Conservation (phyloP, 1,284 basidiomycete species). For the Cryptococcus wingfieldii region DNA sequence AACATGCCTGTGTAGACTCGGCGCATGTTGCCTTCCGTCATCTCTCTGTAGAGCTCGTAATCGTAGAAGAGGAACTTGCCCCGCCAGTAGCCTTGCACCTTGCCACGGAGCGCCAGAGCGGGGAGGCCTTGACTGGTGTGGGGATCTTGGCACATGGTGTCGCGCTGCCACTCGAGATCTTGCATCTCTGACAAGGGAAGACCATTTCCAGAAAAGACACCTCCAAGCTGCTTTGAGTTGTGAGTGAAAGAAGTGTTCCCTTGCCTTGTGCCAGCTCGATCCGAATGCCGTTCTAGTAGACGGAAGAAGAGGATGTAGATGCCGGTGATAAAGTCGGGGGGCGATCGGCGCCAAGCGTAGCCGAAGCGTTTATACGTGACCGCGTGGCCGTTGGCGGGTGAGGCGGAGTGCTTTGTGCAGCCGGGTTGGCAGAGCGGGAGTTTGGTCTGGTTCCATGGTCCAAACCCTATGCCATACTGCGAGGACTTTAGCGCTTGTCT, state of each 20-base stretch:
- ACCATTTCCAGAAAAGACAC: constrained; percentile 28
- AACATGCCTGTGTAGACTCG: constrained; percentile 47
- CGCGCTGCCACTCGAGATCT: constrained; percentile 49
- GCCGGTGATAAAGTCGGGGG: constrained; percentile 36
- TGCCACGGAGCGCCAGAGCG: constrained; percentile 45
- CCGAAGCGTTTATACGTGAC: constrained; percentile 43
- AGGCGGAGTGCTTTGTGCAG: constrained; percentile 21
- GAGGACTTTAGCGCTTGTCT: not conserved
- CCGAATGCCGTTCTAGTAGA: constrained; percentile 37
- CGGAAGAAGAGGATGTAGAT: constrained; percentile 36
- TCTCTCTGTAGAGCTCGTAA: constrained; percentile 53
- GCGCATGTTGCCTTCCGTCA: constrained; percentile 50
- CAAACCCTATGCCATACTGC: constrained; percentile 51
- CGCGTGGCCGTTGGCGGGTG: constrained; percentile 20
- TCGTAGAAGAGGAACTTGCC: constrained; percentile 55
- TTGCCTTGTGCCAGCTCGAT: constrained; percentile 26
- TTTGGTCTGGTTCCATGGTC: constrained; percentile 49
- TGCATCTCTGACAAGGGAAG: constrained; percentile 40
- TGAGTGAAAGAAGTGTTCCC: constrained; percentile 19
- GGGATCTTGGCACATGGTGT: constrained; percentile 49
- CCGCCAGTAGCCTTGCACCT: constrained; percentile 52
- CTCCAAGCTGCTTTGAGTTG: constrained; percentile 10
- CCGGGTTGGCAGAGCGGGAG: constrained; percentile 40
- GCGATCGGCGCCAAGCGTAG: constrained; percentile 36
- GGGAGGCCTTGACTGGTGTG: constrained; percentile 49